Evolutionary conservation across 805 yeast genomes (phyloP).

Genomic region (Nakazawaea peltata): DNA sequence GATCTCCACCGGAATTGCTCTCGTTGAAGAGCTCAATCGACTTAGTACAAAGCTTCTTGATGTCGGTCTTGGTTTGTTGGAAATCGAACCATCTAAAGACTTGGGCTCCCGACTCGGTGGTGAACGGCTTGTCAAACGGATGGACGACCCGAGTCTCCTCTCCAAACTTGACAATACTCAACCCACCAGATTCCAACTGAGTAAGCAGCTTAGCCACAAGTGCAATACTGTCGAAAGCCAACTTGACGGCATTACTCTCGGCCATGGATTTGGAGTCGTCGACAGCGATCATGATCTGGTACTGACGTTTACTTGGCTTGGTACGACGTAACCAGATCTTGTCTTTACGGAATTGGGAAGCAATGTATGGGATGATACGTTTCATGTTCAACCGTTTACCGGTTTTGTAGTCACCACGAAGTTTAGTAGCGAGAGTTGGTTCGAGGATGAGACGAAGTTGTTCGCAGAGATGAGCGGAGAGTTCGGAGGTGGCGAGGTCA

Average conservation of each 20-base stretch:
- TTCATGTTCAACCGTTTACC: conserved; percentile 97
- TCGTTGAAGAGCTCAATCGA: conserved; percentile 70
- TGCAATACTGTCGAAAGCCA: conserved; percentile 93
- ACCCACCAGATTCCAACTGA: conserved; percentile 89
- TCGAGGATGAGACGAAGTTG: conserved; percentile 88
- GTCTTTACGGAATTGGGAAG: conserved; percentile 94
- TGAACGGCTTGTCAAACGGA: conserved; percentile 81
- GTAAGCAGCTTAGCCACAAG: conserved; percentile 90
- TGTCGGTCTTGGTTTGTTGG: conserved; percentile 82
- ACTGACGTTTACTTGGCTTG: conserved; percentile 94
- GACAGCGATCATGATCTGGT: conserved; percentile 94
- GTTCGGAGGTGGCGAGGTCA: conserved; percentile 78
- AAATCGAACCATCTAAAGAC: conserved; percentile 86
- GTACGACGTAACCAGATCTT: conserved; percentile 98
- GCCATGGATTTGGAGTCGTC: conserved; percentile 98
- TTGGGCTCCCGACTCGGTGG: conserved; percentile 73
- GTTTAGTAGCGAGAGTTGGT: conserved; percentile 93
- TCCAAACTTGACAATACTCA: conserved; percentile 88
- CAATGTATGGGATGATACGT: conserved; percentile 94
- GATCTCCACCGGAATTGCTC: conserved; percentile 42
- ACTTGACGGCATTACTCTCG: conserved; percentile 80
- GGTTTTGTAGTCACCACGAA: conserved; percentile 92
- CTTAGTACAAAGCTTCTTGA: conserved; percentile 59
- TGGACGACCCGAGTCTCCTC: conserved; percentile 77
- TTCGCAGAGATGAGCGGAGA: conserved; percentile 83